Conservation (phyloP, 805 yeast species). For the Metschnikowia kofuensis region DNA sequence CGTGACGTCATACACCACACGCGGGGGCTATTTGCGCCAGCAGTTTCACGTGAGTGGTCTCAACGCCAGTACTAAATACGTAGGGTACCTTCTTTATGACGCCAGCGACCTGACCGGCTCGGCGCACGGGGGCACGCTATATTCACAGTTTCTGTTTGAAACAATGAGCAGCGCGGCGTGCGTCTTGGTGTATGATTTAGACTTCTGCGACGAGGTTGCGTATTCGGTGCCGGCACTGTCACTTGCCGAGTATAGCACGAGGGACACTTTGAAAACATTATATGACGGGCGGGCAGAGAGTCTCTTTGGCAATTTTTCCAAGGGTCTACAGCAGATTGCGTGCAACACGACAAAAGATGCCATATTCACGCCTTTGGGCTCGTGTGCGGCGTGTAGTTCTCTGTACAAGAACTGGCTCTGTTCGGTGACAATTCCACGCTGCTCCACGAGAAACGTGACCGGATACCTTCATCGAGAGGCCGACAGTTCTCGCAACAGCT, state of each 20-base stretch:
- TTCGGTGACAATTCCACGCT: conserved; percentile 82
- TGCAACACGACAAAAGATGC: conserved; percentile 71
- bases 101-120: conserved; percentile 25
- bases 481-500: conserved; percentile 56
- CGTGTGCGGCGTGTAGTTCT: conserved; percentile 68
- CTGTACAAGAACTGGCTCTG: conserved; percentile 89
- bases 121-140: conserved; percentile 62
- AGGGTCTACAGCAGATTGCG: conserved; percentile 70
- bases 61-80: conserved; percentile 57
- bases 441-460: conserved; percentile 51
- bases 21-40: conserved; percentile 52
- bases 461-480: conserved; percentile 47
- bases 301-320: conserved; percentile 63
- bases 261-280: conserved; percentile 22
- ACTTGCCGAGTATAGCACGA: conserved; percentile 5
- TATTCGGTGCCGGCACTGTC: conserved; percentile 71
- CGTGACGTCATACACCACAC: conserved; percentile 36
- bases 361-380: conserved; percentile 66
- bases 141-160: conserved; percentile 52
- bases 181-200: conserved; percentile 67
- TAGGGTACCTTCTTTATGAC: conserved; percentile 60
- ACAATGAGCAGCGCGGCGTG: conserved; percentile 59
- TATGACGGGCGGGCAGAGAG: conserved; percentile 65
- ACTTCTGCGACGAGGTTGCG: conserved; percentile 78
- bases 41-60: conserved; percentile 63